Conservation (phyloP, 805 yeast genomes). For the Teunomyces cretensis region DNA sequence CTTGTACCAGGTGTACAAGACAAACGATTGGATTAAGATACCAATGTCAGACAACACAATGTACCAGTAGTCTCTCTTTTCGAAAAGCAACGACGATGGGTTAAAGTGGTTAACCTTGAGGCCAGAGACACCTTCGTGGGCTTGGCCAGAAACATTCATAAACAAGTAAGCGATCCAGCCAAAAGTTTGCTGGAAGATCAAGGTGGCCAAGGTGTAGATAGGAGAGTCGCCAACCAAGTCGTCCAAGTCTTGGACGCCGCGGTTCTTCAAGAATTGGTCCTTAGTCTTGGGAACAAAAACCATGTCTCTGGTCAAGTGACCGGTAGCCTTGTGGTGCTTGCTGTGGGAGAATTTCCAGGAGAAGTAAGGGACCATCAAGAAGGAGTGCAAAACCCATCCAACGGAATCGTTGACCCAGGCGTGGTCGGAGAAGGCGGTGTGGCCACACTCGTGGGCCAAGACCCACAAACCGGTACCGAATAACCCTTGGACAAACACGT, state of each 20-base stretch:
- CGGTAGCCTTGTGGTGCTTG: slow-evolving; percentile 65
- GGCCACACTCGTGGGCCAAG: slow-evolving; percentile 66
- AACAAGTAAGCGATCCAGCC: slow-evolving; percentile 53
- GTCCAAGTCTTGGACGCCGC: slow-evolving; percentile 33
- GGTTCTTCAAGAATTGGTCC: slow-evolving; percentile 39
- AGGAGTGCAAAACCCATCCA: slow-evolving; percentile 64
- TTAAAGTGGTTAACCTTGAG: slow-evolving; percentile 51
- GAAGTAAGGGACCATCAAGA: slow-evolving; percentile 57
- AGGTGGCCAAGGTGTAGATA: slow-evolving; percentile 39
- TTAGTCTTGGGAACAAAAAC: slow-evolving; percentile 59
- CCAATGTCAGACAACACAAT: slow-evolving; percentile 58
- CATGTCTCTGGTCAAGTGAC: slow-evolving; percentile 59
- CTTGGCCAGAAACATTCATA: slow-evolving; percentile 55
- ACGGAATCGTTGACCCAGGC: slow-evolving; percentile 51
- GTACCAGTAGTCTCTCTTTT: slow-evolving; percentile 53
- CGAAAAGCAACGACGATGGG: slow-evolving; percentile 57
- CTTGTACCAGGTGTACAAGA: slow-evolving; percentile 53
- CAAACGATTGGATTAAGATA: slow-evolving; percentile 42
- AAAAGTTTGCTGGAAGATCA: slow-evolving; percentile 55
- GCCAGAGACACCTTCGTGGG: slow-evolving; percentile 37
- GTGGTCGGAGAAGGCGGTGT: slow-evolving; percentile 59
- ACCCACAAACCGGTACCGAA: slow-evolving; percentile 63
- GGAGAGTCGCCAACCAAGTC: slow-evolving; percentile 60
- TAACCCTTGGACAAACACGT: slow-evolving; percentile 43
- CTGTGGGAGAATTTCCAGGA: slow-evolving; percentile 63